phyloP scores from a whole-genome alignment of 805 yeast species.

The Candida peoriensis region DNA sequence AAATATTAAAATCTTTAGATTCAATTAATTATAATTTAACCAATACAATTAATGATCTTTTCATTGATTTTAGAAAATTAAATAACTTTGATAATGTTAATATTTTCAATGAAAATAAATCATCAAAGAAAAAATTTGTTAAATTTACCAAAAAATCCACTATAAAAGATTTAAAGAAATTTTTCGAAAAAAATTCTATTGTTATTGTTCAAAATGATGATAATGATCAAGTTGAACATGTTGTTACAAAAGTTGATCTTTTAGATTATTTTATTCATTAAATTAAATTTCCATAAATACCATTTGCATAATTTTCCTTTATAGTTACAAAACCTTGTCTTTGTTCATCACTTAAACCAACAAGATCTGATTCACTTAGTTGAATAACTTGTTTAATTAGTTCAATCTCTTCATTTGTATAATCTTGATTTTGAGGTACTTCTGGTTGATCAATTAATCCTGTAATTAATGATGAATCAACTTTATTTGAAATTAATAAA shows the following conservation, averaged over 20 bases:
- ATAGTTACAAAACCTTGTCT: slow-evolving; percentile 24
- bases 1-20: slow-evolving; percentile 62
- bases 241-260: slow-evolving; percentile 84
- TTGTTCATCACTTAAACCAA: slow-evolving; percentile 47
- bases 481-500: slow-evolving; percentile 31
- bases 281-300: slow-evolving; percentile 21
- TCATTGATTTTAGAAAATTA: slow-evolving; percentile 71
- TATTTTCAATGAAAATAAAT: slow-evolving; percentile 56
- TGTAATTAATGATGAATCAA: slow-evolving; percentile 19
- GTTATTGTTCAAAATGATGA: slow-evolving; percentile 78
- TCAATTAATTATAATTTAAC: slow-evolving; percentile 51
- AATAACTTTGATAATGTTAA: slow-evolving; percentile 55
- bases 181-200: slow-evolving; percentile 80
- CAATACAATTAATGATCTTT: slow-evolving; percentile 51
- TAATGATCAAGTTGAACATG: slow-evolving; percentile 68
- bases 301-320: slow-evolving; percentile 24
- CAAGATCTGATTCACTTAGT: slow-evolving; percentile 47
- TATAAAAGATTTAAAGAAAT: slow-evolving; percentile 62
- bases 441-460: slow-evolving; percentile 26
- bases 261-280: slow-evolving; percentile 40
- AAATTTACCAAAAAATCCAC: slow-evolving; percentile 63
- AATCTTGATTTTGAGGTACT: slow-evolving; percentile 1
- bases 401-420: slow-evolving; percentile 33
- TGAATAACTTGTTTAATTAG: slow-evolving; percentile 48
- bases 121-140: slow-evolving; percentile 61